phyloP scores from a whole-genome alignment of 768 basidiomycete species.

The Paxillus involutus region DNA sequence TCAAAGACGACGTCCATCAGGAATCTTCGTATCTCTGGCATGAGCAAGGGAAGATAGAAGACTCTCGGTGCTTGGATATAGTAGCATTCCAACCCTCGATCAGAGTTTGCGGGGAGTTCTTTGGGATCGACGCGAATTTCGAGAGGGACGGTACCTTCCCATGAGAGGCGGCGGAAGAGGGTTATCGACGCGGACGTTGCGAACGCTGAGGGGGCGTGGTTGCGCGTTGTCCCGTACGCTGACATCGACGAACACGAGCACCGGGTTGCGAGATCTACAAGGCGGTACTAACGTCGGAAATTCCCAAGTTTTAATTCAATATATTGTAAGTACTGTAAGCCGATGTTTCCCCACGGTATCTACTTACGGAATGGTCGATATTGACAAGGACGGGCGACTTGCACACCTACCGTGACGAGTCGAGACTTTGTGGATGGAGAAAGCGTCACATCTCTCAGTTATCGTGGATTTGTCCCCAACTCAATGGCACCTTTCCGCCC shows the following conservation, averaged over 20 bases:
- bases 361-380: too few species aligned
- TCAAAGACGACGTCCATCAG: slow-evolving; percentile 93
- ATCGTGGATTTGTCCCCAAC: slow-evolving; percentile 83
- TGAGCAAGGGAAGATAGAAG: slow-evolving; percentile 87
- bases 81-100: slow-evolving; percentile 87
- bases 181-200: slow-evolving; percentile 65
- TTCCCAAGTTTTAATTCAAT: too few species aligned
- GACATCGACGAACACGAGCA: slow-evolving; percentile 38
- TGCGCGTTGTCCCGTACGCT: slow-evolving; percentile 52
- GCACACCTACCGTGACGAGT: too few species aligned
- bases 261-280: neutral
- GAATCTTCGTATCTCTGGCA: slow-evolving; percentile 86
- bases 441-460: slow-evolving; percentile 70
- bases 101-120: slow-evolving; percentile 87
- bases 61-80: slow-evolving; percentile 90
- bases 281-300: too few species aligned
- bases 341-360: too few species aligned
- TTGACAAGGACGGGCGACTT: too few species aligned
- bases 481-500: slow-evolving; percentile 79
- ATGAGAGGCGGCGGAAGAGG: slow-evolving; percentile 83
- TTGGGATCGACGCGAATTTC: slow-evolving; percentile 88
- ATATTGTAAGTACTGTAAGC: too few species aligned
- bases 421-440: slow-evolving; percentile 36
- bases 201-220: slow-evolving; percentile 45
- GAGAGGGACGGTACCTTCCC: slow-evolving; percentile 89